Evolutionary conservation across 768 basidiomycete species (phyloP).

Genomic region (Cystofilobasidium bisporidii): DNA sequence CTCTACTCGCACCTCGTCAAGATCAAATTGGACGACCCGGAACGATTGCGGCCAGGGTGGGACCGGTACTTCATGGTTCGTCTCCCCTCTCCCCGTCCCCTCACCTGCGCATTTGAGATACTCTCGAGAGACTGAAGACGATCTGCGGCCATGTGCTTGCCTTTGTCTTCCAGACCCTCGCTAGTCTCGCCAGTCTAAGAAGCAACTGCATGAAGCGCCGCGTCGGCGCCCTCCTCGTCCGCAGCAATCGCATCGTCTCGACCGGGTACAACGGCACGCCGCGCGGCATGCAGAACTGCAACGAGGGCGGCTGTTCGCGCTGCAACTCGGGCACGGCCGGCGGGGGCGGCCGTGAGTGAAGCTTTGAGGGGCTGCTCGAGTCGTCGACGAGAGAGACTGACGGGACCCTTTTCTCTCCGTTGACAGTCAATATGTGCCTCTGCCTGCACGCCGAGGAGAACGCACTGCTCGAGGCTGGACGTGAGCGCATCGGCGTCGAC

Average conservation of each 20-base stretch:
- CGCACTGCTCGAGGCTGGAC: slow-evolving; percentile 83
- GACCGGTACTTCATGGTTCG: slow-evolving; percentile 94
- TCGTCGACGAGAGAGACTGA: too few relatives aligned
- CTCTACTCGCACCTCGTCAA: slow-evolving; percentile 57
- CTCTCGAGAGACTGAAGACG: background rate
- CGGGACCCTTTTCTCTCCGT: background rate
- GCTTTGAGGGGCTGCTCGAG: too few relatives aligned
- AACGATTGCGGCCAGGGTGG: slow-evolving; percentile 79
- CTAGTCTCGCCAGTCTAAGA: slow-evolving; percentile 67
- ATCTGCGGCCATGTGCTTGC: too few relatives aligned
- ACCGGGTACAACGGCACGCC: slow-evolving; percentile 87
- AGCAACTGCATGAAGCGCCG: slow-evolving; percentile 97
- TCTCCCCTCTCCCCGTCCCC: background rate
- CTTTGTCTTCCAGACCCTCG: slow-evolving; percentile 42
- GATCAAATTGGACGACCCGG: slow-evolving; percentile 59
- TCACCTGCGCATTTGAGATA: slow-evolving; percentile 3
- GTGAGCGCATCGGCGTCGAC: slow-evolving; percentile 61
- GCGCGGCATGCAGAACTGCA: slow-evolving; percentile 77
- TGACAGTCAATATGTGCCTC: slow-evolving; percentile 65
- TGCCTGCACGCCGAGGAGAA: slow-evolving; percentile 98
- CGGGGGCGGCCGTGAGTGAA: slow-evolving; percentile 42
- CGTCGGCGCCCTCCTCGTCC: slow-evolving; percentile 84
- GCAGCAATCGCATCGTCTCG: slow-evolving; percentile 44
- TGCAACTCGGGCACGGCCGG: slow-evolving; percentile 58
- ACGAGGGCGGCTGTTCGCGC: slow-evolving; percentile 74